Conservation (phyloP, 1,284 basidiomycete species). For the Xanthoconium separans region DNA sequence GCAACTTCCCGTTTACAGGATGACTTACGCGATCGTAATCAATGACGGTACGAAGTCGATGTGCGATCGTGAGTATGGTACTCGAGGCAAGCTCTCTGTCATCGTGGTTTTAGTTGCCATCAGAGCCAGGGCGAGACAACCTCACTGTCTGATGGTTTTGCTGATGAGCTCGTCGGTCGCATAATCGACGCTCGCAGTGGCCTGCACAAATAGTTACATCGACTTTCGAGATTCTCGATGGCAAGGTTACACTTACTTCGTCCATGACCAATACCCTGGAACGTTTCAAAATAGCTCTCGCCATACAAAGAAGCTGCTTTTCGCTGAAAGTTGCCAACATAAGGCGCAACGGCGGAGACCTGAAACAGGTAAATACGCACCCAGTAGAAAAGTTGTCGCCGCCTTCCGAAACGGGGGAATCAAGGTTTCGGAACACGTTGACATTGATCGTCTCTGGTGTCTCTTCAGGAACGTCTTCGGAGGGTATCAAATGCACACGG, state of each 20-base stretch:
- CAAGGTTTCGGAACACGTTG: slow-evolving; percentile 86
- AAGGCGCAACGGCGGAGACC: not conserved
- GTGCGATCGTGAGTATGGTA: slow-evolving; percentile 72
- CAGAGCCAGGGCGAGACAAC: slow-evolving; percentile 7
- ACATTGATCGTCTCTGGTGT: slow-evolving; percentile 56
- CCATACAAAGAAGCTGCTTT: slow-evolving; percentile 67
- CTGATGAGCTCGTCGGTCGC: slow-evolving; percentile 63
- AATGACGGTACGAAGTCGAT: slow-evolving; percentile 67
- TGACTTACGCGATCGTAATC: slow-evolving; percentile 59
- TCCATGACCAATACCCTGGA: slow-evolving; percentile 64
- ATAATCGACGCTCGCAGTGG: slow-evolving; percentile 53
- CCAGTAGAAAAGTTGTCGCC: slow-evolving; percentile 95
- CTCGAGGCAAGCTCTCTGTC: slow-evolving; percentile 61
- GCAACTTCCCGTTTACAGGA: slow-evolving; percentile 12
- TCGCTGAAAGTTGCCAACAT: slow-evolving; percentile 36
- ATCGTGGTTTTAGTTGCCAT: slow-evolving; percentile 15
- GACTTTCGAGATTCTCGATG: not conserved
- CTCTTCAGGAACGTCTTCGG: slow-evolving; percentile 48
- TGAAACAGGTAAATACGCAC: slow-evolving; percentile 36
- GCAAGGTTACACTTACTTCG: slow-evolving; percentile 34
- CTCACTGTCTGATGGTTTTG: slow-evolving; percentile 58
- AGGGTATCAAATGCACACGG: slow-evolving; percentile 82
- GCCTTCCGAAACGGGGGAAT: slow-evolving; percentile 81
- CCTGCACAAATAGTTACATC: slow-evolving; percentile 9
- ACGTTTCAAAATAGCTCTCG: slow-evolving; percentile 58